A percentile compares a stretch with the other conserved stretches of the same genome.
Evolutionary conservation across 305 asterid species (phyloP).

Genomic region (Solanum hybrid): DNA sequence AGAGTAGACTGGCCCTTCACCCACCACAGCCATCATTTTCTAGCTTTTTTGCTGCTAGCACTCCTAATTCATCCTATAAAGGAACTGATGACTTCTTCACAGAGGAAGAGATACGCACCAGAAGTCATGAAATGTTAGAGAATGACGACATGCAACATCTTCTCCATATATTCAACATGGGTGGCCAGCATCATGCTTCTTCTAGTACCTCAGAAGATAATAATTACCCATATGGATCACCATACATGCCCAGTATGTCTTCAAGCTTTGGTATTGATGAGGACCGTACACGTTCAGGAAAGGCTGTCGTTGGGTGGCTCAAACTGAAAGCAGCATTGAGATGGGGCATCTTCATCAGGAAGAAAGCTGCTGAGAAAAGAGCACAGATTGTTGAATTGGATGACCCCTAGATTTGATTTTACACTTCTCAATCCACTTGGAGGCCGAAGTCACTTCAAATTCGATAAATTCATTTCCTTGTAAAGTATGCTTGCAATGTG

Average conservation of each 20-base stretch:
- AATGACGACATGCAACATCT: constrained; percentile 15
- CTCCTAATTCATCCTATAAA: neutral
- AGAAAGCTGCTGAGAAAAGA: constrained; percentile 13
- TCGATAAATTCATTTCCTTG: neutral
- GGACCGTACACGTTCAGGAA: neutral
- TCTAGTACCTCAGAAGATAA: neutral
- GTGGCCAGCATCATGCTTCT: constrained; percentile 3
- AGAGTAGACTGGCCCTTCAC: neutral
- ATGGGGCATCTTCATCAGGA: constrained; percentile 16
- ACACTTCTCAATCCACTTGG: neutral
- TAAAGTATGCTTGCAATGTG: neutral
- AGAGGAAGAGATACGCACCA: constrained; percentile 9
- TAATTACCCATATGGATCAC: neutral
- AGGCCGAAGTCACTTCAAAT: neutral
- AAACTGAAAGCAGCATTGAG: constrained; percentile 17
- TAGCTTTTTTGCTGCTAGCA: constrained; percentile 1
- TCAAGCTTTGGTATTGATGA: neutral
- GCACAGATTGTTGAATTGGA: constrained; percentile 15
- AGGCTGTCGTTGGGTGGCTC: constrained; percentile 16
- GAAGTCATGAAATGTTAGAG: constrained; percentile 12
- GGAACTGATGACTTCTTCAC: constrained; percentile 12
- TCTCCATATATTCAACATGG: constrained; percentile 8
- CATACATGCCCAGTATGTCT: neutral
- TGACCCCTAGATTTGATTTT: neutral
- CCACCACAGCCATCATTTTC: neutral